These are phyloP conservation scores for Schizopora paradoxa DNA, from an alignment of 1,284 basidiomycete species.

Conservation along the genomic window DNA sequence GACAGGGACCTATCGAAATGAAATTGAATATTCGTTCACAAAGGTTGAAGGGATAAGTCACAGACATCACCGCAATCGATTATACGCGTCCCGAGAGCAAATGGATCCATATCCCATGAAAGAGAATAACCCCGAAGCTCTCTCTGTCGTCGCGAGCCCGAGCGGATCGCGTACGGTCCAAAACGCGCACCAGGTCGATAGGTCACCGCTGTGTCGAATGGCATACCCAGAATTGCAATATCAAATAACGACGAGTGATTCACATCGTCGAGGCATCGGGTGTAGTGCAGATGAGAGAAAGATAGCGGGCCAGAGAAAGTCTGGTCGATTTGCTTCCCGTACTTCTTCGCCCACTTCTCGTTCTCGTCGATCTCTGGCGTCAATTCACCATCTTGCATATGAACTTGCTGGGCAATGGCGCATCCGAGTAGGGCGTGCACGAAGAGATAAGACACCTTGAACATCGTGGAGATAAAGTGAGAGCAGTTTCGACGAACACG, in stretches of 20 bases:
- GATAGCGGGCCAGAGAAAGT: slow-evolving; percentile 67
- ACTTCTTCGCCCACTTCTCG: slow-evolving; percentile 60
- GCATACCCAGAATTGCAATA: slow-evolving; percentile 74
- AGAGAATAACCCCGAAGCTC: slow-evolving; percentile 54
- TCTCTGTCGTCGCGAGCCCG: slow-evolving; percentile 65
- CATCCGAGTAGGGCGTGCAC: too few relatives aligned
- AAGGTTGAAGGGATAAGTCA: neutral
- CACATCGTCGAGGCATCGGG: slow-evolving; percentile 59
- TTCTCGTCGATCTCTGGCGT: too few relatives aligned
- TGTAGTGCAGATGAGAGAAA: slow-evolving; percentile 68
- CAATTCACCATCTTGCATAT: too few relatives aligned
- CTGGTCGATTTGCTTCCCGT: slow-evolving; percentile 65
- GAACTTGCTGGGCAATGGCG: too few relatives aligned
- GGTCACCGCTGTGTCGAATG: slow-evolving; percentile 71
- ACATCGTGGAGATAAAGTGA: too few relatives aligned
- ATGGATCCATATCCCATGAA: slow-evolving; percentile 67
- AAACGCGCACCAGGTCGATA: slow-evolving; percentile 77
- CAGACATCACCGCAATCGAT: slow-evolving; percentile 78
- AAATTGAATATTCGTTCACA: neutral
- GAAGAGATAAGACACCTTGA: too few relatives aligned
- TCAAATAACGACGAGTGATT: slow-evolving; percentile 47
- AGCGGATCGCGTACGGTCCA: slow-evolving; percentile 76
- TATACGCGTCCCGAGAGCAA: slow-evolving; percentile 48
- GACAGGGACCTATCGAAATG: slow-evolving; percentile 51
- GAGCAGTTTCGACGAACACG: too few relatives aligned